Evolutionary conservation across 345 rosid species (phyloP).

Genomic region (Gossypium sturtianum): DNA sequence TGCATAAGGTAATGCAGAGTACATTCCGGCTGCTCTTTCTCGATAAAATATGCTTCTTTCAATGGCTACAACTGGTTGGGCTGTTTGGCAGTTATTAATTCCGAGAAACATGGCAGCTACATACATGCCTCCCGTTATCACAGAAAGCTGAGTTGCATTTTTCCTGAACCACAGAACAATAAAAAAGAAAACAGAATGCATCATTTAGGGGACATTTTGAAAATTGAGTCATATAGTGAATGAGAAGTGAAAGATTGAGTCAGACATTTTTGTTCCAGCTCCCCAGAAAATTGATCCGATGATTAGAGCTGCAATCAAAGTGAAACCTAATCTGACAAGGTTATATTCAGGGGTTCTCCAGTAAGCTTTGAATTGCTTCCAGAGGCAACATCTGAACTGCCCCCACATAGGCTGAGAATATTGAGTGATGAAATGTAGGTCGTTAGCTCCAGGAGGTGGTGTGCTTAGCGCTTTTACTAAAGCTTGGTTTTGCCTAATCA

Average conservation of each 20-base stretch:
- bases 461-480: slow-evolving; percentile 46
- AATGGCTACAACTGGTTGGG: slow-evolving; percentile 55
- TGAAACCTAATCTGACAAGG: slow-evolving; percentile 48
- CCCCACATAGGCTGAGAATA: slow-evolving; percentile 46
- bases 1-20: slow-evolving; percentile 66
- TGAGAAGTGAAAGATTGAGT: background rate
- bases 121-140: slow-evolving; percentile 68
- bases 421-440: slow-evolving; percentile 42
- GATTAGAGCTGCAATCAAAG: slow-evolving; percentile 43
- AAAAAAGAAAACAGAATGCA: background rate
- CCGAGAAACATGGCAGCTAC: slow-evolving; percentile 53
- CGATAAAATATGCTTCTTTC: slow-evolving; percentile 68
- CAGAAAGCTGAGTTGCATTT: slow-evolving; percentile 36
- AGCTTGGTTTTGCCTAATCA: slow-evolving; percentile 47
- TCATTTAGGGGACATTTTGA: background rate
- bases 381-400: slow-evolving; percentile 56
- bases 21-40: slow-evolving; percentile 69
- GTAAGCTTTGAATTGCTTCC: slow-evolving; percentile 65
- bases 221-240: background rate
- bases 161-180: slow-evolving; percentile 26
- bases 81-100: slow-evolving; percentile 57
- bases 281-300: slow-evolving; percentile 56
- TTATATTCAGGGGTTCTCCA: slow-evolving; percentile 78
- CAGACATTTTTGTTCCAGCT: slow-evolving; percentile 47
- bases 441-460: slow-evolving; percentile 38